Evolutionary conservation across 495 filamentous ascomycete species (phyloP).

Genomic region (Schizothecium vesticola): DNA sequence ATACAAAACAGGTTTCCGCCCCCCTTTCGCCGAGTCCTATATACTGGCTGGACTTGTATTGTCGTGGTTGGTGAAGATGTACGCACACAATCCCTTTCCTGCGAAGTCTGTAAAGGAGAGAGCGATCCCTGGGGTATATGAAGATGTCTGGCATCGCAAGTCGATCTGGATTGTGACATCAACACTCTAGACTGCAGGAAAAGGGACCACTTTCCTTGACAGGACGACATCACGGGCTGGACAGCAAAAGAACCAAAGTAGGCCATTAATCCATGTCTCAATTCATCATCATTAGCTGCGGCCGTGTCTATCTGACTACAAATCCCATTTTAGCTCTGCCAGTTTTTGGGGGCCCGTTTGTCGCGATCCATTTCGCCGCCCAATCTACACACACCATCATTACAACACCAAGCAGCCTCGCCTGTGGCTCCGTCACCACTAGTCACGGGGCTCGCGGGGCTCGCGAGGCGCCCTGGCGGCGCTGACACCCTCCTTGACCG

Average conservation of each 20-base stretch:
- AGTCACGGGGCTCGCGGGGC: neutral
- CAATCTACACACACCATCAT: neutral
- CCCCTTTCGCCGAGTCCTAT: neutral
- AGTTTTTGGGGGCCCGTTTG: neutral
- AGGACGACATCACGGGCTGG: too few species aligned
- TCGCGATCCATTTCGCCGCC: neutral
- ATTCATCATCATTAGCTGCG: neutral
- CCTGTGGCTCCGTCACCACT: neutral
- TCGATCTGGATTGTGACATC: neutral
- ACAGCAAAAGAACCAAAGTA: neutral
- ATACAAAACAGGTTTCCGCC: neutral
- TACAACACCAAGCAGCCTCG: neutral
- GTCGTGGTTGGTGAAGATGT: neutral
- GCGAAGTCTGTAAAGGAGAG: too few species aligned
- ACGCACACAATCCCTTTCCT: neutral
- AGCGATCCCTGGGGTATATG: neutral
- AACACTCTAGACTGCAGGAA: neutral
- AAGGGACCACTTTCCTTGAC: neutral
- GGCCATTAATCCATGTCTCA: neutral
- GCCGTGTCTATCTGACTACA: neutral
- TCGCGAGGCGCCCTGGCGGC: conserved; percentile 8
- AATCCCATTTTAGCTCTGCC: neutral
- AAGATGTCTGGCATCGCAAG: neutral
- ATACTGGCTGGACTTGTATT: neutral
- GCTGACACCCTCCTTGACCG: conserved; percentile 54